Conservation (phyloP, 140 eudicot species). For the Cichorium intybus region DNA sequence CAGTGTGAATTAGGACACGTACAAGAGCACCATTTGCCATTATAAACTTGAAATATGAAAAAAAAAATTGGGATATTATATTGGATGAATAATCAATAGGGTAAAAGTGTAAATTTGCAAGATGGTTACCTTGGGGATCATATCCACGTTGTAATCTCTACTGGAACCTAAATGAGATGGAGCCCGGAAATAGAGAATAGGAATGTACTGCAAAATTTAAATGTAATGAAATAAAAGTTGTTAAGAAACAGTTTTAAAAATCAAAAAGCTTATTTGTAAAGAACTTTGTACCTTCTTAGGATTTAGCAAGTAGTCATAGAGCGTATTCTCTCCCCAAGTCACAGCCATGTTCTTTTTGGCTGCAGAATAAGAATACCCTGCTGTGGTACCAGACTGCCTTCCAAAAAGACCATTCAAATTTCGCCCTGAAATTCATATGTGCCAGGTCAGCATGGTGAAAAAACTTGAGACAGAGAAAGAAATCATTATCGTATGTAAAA, state of each 20-base stretch:
- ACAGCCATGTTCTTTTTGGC: conserved; percentile 90
- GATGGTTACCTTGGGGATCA: conserved; percentile 83
- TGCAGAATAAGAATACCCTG: conserved; percentile 85
- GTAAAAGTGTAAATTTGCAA: neutral
- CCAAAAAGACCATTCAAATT: conserved; percentile 90
- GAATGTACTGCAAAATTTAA: conserved; percentile 65
- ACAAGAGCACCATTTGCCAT: conserved; percentile 98
- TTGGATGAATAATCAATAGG: neutral
- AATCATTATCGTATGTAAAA: neutral
- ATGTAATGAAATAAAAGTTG: neutral
- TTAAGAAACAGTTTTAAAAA: neutral
- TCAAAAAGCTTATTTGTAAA: neutral
- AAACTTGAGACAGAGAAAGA: neutral
- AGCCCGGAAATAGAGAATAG: too few relatives aligned
- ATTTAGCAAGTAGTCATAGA: conserved; percentile 81
- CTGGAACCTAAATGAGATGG: conserved; percentile 93
- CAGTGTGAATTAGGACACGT: conserved; percentile 92
- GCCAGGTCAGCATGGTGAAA: neutral
- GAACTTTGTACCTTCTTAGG: conserved; percentile 74
- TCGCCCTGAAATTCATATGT: conserved; percentile 49
- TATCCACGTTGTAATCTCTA: conserved; percentile 94
- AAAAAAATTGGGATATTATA: neutral
- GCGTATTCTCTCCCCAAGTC: conserved; percentile 64
- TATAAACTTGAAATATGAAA: conserved; percentile 48
- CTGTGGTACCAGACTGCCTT: conserved; percentile 86